Conservation (phyloP, 208 protist genomes). For the Acanthamoeba royreba region DNA sequence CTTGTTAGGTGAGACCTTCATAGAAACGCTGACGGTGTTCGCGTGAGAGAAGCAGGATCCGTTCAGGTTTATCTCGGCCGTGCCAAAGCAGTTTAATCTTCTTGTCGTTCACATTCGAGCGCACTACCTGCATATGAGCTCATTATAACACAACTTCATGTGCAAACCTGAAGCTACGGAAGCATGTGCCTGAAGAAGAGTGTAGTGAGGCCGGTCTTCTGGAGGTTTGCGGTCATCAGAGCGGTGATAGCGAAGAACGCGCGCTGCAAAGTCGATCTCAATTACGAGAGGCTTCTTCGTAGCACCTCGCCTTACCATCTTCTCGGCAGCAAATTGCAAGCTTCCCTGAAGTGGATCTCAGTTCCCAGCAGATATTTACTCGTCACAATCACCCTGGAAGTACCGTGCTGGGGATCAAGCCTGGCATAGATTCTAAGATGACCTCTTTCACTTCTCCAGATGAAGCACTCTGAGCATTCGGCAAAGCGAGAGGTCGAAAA, state of each 20-base stretch:
- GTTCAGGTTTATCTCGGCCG: background rate
- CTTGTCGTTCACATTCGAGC: background rate
- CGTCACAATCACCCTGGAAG: too few relatives aligned
- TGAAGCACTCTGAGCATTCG: too few relatives aligned
- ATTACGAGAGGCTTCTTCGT: background rate
- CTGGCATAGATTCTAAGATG: too few relatives aligned
- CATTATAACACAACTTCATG: background rate
- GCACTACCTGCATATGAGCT: background rate
- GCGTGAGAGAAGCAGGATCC: background rate
- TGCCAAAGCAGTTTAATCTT: background rate
- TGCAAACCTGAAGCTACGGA: background rate
- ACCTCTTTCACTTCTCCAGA: too few relatives aligned
- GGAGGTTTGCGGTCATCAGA: background rate
- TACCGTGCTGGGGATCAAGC: too few relatives aligned
- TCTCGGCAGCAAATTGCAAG: background rate
- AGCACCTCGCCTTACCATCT: background rate
- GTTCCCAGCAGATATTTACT: too few relatives aligned
- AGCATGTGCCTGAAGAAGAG: background rate
- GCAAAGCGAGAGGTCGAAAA: too few relatives aligned
- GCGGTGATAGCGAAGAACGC: background rate
- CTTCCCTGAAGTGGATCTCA: background rate
- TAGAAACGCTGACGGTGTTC: conserved; percentile 20
- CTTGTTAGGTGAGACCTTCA: background rate
- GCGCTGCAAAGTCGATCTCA: background rate
- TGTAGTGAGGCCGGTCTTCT: background rate